phyloP scores from a whole-genome alignment of 2,329 filamentous ascomycete species.

The Coniochaeta sp. region DNA sequence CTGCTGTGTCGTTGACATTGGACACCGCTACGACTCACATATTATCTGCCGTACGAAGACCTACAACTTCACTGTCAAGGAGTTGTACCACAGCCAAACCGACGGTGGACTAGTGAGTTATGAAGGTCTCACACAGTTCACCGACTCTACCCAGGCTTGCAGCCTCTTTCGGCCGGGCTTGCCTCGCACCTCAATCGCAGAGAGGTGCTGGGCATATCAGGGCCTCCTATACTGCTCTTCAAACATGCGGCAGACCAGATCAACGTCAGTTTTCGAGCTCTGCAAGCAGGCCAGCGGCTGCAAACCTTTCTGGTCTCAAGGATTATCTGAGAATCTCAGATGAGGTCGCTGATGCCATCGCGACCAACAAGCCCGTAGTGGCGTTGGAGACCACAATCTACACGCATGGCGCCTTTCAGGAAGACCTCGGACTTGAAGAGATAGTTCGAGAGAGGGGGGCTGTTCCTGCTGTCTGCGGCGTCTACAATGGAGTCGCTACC shows the following conservation, averaged over 20 bases:
- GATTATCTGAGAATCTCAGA: slow-evolving; percentile 65
- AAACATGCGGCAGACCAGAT: neutral
- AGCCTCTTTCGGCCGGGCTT: neutral
- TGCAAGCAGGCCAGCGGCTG: neutral
- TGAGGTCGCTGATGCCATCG: slow-evolving; percentile 73
- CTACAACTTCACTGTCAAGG: no score
- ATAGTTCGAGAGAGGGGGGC: slow-evolving; percentile 75
- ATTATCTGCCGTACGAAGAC: no score
- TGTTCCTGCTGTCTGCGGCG: slow-evolving; percentile 84
- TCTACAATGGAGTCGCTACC: slow-evolving; percentile 74
- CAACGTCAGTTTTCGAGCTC: neutral
- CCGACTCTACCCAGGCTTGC: neutral
- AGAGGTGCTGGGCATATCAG: neutral
- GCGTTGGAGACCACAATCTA: slow-evolving; percentile 96
- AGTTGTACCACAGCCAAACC: no score
- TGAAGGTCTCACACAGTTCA: neutral
- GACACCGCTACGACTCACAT: no score
- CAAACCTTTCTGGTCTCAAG: slow-evolving; percentile 22
- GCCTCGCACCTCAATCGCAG: neutral
- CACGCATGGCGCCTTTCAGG: slow-evolving; percentile 84
- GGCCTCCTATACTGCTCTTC: neutral
- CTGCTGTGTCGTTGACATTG: no score
- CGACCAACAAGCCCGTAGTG: slow-evolving; percentile 72
- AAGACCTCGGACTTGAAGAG: slow-evolving; percentile 64
- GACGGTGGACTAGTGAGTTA: neutral